A percentile compares a stretch with the other conserved stretches of the same genome.
phyloP scores from a whole-genome alignment of 2,329 filamentous ascomycete species.

The Tolypocladium endophyticum region DNA sequence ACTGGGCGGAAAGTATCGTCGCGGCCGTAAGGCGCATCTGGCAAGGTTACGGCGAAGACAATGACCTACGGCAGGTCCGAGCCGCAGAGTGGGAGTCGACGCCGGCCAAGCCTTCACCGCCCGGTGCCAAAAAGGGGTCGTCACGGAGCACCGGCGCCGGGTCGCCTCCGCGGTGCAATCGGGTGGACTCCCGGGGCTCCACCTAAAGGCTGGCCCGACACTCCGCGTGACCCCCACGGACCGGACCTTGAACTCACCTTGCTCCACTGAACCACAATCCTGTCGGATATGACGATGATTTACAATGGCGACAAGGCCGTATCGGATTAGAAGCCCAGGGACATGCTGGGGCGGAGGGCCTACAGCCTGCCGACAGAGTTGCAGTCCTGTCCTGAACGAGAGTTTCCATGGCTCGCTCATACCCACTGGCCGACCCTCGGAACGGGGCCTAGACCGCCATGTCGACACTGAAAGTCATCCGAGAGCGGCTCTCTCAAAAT shows the following conservation, averaged over 20 bases:
- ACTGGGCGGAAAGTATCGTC: not conserved
- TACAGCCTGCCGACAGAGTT: too few relatives aligned
- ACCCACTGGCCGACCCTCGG: too few relatives aligned
- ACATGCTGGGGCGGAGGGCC: too few relatives aligned
- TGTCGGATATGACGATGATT: not conserved
- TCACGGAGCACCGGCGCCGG: not conserved
- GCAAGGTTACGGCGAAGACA: not conserved
- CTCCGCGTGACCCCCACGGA: not conserved
- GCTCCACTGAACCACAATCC: not conserved
- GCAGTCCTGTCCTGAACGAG: too few relatives aligned
- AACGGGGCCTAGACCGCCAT: too few relatives aligned
- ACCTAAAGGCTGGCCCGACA: not conserved
- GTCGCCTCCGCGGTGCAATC: constrained; percentile 1
- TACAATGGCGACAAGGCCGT: too few relatives aligned
- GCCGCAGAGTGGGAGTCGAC: not conserved
- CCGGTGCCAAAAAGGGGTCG: not conserved
- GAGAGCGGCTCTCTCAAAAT: too few relatives aligned
- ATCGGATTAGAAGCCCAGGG: too few relatives aligned
- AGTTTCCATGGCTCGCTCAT: too few relatives aligned
- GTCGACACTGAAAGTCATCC: too few relatives aligned
- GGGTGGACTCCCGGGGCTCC: not conserved
- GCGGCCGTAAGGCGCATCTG: not conserved
- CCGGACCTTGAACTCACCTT: not conserved
- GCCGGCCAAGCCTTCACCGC: not conserved
- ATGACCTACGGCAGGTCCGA: not conserved